Evolutionary conservation across 495 filamentous ascomycete species (phyloP).

Genomic region (Bryoglossum gracile): DNA sequence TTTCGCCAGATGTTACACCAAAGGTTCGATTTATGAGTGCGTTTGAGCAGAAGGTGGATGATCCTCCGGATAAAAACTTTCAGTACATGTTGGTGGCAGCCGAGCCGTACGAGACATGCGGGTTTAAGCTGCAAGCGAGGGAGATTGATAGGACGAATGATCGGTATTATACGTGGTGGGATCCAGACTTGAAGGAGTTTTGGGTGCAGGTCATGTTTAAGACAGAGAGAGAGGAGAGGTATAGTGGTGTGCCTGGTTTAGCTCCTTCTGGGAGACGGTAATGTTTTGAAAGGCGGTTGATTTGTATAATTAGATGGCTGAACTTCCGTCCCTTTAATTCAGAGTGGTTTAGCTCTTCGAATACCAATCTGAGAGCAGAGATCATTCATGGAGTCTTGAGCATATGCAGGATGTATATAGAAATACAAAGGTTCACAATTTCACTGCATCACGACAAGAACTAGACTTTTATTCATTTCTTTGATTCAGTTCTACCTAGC

Average conservation of each 20-base stretch:
- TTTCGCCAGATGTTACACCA: slow-evolving; percentile 64
- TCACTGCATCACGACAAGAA: too few relatives aligned
- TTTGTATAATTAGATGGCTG: not conserved
- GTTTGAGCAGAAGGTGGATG: slow-evolving; percentile 91
- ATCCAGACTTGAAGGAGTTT: slow-evolving; percentile 93
- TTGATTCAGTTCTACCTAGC: too few relatives aligned
- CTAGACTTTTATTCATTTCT: too few relatives aligned
- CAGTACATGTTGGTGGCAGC: slow-evolving; percentile 95
- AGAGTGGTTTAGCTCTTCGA: too few relatives aligned
- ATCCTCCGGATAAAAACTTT: slow-evolving; percentile 85
- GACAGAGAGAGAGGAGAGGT: slow-evolving; percentile 95
- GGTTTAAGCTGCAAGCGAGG: slow-evolving; percentile 89
- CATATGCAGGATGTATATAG: too few relatives aligned
- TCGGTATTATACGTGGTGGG: slow-evolving; percentile 89
- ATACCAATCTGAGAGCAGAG: too few relatives aligned
- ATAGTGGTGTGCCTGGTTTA: slow-evolving; percentile 86
- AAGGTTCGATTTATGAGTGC: slow-evolving; percentile 95
- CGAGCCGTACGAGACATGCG: slow-evolving; percentile 96
- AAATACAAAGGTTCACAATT: too few relatives aligned
- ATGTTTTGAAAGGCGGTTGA: not conserved
- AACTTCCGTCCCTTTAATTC: not conserved
- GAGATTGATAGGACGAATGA: slow-evolving; percentile 88
- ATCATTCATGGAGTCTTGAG: too few relatives aligned
- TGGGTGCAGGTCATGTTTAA: slow-evolving; percentile 99
- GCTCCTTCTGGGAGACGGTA: slow-evolving; percentile 42